Conservation (phyloP, 202 grass and related monocot species). For the Sporobolus alterniflorus region DNA sequence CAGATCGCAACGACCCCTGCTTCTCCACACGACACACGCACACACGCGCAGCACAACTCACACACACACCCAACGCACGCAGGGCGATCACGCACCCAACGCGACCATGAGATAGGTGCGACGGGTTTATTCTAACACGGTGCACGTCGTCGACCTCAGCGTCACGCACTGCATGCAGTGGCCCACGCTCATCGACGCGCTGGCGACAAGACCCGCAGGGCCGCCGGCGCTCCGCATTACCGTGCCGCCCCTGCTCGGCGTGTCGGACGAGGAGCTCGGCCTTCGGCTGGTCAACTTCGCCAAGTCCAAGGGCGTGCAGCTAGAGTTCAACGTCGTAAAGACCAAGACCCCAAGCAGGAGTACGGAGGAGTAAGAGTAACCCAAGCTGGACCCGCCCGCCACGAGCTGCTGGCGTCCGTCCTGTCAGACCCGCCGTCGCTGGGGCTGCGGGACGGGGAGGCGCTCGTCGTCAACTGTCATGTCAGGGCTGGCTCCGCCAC, state of each 20-base stretch:
- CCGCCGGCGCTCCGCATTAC: conserved; percentile 63
- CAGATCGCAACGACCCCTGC: too few species aligned
- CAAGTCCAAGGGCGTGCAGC: conserved; percentile 53
- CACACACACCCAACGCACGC: too few species aligned
- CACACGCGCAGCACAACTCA: too few species aligned
- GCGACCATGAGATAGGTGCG: too few species aligned
- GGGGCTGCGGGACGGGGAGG: conserved; percentile 50
- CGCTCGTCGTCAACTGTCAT: conserved; percentile 71
- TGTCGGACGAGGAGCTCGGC: conserved; percentile 53
- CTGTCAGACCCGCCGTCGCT: conserved; percentile 39
- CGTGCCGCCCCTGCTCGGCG: conserved; percentile 49
- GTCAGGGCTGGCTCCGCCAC: conserved; percentile 72
- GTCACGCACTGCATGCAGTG: conserved; percentile 78
- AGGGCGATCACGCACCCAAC: too few species aligned
- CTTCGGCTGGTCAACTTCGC: conserved; percentile 58
- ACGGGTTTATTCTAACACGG: too few species aligned
- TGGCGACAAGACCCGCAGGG: conserved; percentile 45
- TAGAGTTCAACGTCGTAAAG: conserved; percentile 63
- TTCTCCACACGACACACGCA: too few species aligned
- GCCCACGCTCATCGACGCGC: conserved; percentile 76
- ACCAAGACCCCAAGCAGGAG: neutral
- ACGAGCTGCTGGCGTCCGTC: conserved; percentile 41
- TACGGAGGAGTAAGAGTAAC: neutral
- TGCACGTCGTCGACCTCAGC: conserved; percentile 70
- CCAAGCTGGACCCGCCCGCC: neutral